phyloP scores from a whole-genome alignment of 495 filamentous ascomycete genomes.

The Xylaria bambusicola region DNA sequence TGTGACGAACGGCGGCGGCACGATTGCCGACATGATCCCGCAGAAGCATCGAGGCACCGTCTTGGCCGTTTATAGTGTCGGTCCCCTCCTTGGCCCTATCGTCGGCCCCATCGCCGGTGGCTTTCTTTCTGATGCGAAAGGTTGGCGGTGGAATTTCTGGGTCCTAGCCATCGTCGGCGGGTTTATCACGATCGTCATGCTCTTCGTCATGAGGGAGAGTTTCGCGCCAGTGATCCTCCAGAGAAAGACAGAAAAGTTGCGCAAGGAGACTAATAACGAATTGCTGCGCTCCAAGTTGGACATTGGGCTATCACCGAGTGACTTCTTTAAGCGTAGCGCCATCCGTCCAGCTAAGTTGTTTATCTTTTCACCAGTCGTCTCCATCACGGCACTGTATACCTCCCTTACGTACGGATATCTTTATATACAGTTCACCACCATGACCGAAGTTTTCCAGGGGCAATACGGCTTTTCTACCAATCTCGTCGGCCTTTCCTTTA shows the following conservation, averaged over 20 bases:
- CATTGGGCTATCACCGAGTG: constrained; percentile 43
- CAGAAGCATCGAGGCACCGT: constrained; percentile 53
- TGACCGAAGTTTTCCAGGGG: constrained; percentile 58
- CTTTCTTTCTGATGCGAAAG: constrained; percentile 40
- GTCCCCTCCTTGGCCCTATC: constrained; percentile 57
- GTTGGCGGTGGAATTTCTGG: constrained; percentile 64
- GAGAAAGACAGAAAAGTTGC: constrained; percentile 32
- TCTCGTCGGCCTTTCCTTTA: constrained; percentile 54
- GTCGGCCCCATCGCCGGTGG: constrained; percentile 58
- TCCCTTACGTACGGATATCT: constrained; percentile 72
- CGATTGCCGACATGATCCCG: constrained; percentile 62
- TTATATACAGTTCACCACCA: constrained; percentile 73
- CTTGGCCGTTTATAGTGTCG: constrained; percentile 54
- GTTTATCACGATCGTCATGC: constrained; percentile 39
- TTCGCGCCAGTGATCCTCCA: constrained; percentile 38
- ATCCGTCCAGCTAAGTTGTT: constrained; percentile 58
- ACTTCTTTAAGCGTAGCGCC: constrained; percentile 53
- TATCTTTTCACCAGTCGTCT: constrained; percentile 61
- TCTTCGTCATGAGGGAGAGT: constrained; percentile 45
- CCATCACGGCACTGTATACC: constrained; percentile 65
- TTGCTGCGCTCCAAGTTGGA: constrained; percentile 53
- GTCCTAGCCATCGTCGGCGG: constrained; percentile 51
- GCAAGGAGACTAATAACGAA: constrained; percentile 48
- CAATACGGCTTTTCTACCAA: constrained; percentile 59
- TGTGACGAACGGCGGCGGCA: constrained; percentile 58